These are phyloP conservation scores for Ophiostoma ulmi DNA, from an alignment of 2,329 filamentous ascomycete species.

Conservation along the genomic window DNA sequence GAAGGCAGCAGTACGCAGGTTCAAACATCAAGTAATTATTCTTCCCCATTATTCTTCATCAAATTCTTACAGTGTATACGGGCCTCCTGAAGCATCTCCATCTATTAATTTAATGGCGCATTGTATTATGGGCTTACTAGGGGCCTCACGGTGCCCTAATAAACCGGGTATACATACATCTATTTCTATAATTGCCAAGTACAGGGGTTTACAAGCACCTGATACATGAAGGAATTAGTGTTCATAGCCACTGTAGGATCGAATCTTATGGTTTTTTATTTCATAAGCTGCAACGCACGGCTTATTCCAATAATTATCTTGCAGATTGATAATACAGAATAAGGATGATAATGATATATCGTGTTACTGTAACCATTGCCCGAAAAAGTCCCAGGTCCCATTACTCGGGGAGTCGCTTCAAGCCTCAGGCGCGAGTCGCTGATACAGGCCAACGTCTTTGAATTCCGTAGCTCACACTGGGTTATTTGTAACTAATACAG, in stretches of 20 bases:
- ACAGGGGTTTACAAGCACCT: no score
- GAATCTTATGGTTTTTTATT: no score
- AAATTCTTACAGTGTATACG: no score
- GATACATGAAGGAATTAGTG: no score
- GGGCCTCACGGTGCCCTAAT: no score
- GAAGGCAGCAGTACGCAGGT: not conserved
- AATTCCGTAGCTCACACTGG: not conserved
- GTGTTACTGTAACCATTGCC: not conserved
- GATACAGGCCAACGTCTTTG: slow-evolving; percentile 5
- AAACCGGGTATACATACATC: no score
- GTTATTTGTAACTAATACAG: not conserved
- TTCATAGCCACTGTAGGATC: no score
- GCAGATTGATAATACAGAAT: not conserved
- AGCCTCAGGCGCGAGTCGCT: not conserved
- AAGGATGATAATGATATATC: not conserved
- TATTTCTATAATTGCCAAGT: no score
- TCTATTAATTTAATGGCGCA: no score
- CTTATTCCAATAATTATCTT: not conserved
- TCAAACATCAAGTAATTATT: not conserved
- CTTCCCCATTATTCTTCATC: no score
- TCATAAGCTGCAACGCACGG: not conserved
- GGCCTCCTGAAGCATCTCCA: no score
- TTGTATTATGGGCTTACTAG: no score
- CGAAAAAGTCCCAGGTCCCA: not conserved
- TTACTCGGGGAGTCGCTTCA: not conserved